phyloP scores from a whole-genome alignment of 2,329 filamentous ascomycete species.

The Diaporthe helianthi region DNA sequence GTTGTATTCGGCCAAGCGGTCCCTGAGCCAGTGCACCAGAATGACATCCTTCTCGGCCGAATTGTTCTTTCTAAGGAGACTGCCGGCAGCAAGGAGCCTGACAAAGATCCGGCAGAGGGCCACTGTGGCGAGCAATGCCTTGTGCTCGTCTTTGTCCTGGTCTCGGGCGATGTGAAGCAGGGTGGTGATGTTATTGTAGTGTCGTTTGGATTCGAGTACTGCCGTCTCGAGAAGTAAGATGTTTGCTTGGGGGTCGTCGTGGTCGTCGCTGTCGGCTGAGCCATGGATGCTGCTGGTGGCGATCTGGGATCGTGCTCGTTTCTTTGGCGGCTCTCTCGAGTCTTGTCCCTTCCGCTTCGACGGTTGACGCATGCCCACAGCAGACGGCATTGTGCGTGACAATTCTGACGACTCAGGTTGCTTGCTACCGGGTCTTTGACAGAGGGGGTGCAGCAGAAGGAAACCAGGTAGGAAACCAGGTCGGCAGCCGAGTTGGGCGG shows the following conservation, averaged over 20 bases:
- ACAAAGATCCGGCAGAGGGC: slow-evolving; percentile 88
- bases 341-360: slow-evolving; percentile 61
- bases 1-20: slow-evolving; percentile 76
- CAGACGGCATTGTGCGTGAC: slow-evolving; percentile 41
- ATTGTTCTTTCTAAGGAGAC: slow-evolving; percentile 69
- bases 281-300: slow-evolving; percentile 40
- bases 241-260: slow-evolving; percentile 63
- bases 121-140: slow-evolving; percentile 73
- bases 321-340: slow-evolving; percentile 53
- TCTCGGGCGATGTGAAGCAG: slow-evolving; percentile 68
- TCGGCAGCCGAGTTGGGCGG: background rate
- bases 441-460: background rate
- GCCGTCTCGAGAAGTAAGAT: slow-evolving; percentile 80
- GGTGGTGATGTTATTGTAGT: slow-evolving; percentile 88
- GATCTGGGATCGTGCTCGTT: slow-evolving; percentile 58
- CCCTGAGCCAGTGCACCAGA: slow-evolving; percentile 80
- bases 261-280: slow-evolving; percentile 51
- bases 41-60: slow-evolving; percentile 76
- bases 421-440: background rate
- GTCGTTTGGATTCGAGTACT: slow-evolving; percentile 83
- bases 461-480: background rate
- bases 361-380: slow-evolving; percentile 40
- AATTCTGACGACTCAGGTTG: background rate
- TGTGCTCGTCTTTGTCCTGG: slow-evolving; percentile 57
- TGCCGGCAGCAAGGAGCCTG: slow-evolving; percentile 77